These are phyloP conservation scores for Tylopilus sp. DNA, from an alignment of 768 basidiomycete genomes.

Conservation along the genomic window DNA sequence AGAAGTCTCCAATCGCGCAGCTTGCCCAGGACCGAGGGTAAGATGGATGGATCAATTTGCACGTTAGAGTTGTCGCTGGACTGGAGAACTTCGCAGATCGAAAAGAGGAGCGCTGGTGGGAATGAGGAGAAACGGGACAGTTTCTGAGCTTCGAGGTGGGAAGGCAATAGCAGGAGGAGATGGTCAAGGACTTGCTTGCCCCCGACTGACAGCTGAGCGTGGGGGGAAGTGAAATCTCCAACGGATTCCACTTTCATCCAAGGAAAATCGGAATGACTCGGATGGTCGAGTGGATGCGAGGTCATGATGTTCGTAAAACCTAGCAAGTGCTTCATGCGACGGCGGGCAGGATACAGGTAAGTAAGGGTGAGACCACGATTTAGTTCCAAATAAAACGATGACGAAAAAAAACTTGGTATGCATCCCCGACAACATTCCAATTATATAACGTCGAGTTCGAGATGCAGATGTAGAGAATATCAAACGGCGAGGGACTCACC, in stretches of 20 bases:
- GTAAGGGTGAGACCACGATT: slow-evolving; percentile 4
- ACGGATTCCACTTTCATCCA: slow-evolving; percentile 1
- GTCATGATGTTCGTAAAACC: slow-evolving; percentile 22
- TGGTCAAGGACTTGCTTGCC: slow-evolving; percentile 9
- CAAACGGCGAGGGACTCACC: slow-evolving; percentile 12
- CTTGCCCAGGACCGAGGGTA: slow-evolving; percentile 23
- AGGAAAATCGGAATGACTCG: background rate
- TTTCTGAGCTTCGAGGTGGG: slow-evolving; percentile 4
- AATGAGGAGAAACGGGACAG: background rate
- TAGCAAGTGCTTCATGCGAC: slow-evolving; percentile 10
- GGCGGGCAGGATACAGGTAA: background rate
- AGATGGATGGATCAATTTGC: slow-evolving; percentile 1
- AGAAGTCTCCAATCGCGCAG: slow-evolving; percentile 26
- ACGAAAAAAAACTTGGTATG: background rate
- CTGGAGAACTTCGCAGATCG: slow-evolving; percentile 21
- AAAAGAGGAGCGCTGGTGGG: slow-evolving; percentile 19
- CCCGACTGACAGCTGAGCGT: slow-evolving; percentile 7
- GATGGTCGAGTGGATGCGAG: slow-evolving; percentile 7
- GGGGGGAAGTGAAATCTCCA: background rate
- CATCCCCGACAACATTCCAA: slow-evolving; percentile 1
- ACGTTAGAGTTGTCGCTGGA: background rate
- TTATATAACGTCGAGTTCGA: background rate
- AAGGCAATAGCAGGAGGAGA: slow-evolving; percentile 15
- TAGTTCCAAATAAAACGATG: slow-evolving; percentile 2
- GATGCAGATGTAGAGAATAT: background rate